Percentiles rank a stretch among this genome's conserved stretches.
Conservation (phyloP, 768 basidiomycete species). For the Suillus variegatus region DNA sequence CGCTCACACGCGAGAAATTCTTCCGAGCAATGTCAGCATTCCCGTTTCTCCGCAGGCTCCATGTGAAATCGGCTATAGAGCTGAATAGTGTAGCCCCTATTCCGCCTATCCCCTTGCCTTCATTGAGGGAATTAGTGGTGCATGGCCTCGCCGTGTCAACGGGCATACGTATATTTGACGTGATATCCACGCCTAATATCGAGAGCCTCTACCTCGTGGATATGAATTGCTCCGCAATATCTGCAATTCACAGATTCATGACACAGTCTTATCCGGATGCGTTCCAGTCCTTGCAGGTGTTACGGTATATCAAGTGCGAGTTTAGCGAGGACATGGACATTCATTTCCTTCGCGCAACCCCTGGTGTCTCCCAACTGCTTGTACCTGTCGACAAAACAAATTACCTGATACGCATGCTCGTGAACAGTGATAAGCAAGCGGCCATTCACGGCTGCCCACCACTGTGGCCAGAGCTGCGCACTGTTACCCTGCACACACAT, state of each 20-base stretch:
- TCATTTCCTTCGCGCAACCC: slow-evolving; percentile 32
- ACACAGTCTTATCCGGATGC: slow-evolving; percentile 26
- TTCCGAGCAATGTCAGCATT: slow-evolving; percentile 22
- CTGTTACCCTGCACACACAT: slow-evolving; percentile 31
- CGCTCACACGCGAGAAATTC: slow-evolving; percentile 26
- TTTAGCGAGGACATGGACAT: slow-evolving; percentile 33
- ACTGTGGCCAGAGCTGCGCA: slow-evolving; percentile 30
- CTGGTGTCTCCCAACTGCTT: slow-evolving; percentile 32
- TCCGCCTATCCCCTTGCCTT: slow-evolving; percentile 24
- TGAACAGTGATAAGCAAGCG: slow-evolving; percentile 37
- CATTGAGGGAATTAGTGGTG: slow-evolving; percentile 31
- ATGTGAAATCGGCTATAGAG: slow-evolving; percentile 34
- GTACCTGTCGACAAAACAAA: slow-evolving; percentile 31
- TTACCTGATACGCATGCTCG: slow-evolving; percentile 31
- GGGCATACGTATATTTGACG: slow-evolving; percentile 32
- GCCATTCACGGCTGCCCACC: slow-evolving; percentile 26
- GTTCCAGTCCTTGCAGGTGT: slow-evolving; percentile 29
- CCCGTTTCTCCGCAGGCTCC: slow-evolving; percentile 23
- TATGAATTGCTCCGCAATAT: slow-evolving; percentile 27
- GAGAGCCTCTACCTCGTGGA: slow-evolving; percentile 33
- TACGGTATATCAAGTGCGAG: slow-evolving; percentile 32
- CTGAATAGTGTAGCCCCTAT: slow-evolving; percentile 21
- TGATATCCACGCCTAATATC: slow-evolving; percentile 33
- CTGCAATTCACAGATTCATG: slow-evolving; percentile 30
- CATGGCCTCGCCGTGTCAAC: slow-evolving; percentile 30